A percentile compares a stretch with the other conserved stretches of the same genome.
Evolutionary conservation across 257 asterid genomes (phyloP).

Genomic region (Solanum megistacrolobum): DNA sequence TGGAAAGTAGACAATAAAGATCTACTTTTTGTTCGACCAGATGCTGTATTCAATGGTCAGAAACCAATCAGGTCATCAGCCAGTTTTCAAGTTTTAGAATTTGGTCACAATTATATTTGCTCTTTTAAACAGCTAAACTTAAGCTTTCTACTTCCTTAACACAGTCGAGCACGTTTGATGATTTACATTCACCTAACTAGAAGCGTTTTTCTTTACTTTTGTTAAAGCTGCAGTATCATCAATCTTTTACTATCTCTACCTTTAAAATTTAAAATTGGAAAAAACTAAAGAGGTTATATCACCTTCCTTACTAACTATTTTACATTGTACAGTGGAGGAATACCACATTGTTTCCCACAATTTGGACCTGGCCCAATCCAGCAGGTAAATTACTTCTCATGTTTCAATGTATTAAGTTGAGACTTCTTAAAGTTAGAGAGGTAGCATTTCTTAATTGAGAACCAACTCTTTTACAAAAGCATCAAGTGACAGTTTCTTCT

Average conservation of each 20-base stretch:
- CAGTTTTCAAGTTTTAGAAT: not conserved
- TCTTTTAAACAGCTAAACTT: not conserved
- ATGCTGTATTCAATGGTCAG: conserved; percentile 89
- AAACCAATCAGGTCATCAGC: conserved; percentile 85
- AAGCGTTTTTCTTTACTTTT: not conserved
- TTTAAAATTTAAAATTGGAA: not conserved
- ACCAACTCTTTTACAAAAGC: not conserved
- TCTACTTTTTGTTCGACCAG: conserved; percentile 96
- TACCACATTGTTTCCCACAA: conserved; percentile 99
- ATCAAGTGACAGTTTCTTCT: not conserved
- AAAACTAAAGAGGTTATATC: not conserved
- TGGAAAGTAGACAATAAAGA: conserved; percentile 89
- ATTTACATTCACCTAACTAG: not conserved
- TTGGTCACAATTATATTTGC: not conserved
- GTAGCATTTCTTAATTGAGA: not conserved
- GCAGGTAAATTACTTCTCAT: conserved; percentile 47
- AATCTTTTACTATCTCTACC: not conserved
- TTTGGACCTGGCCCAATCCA: conserved; percentile 94
- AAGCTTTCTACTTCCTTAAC: not conserved
- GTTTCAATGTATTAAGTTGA: not conserved
- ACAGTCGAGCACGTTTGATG: not conserved
- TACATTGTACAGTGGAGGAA: conserved; percentile 66
- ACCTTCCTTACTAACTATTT: conserved; percentile 7
- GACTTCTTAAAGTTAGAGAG: not conserved
- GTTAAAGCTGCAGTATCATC: not conserved